These are phyloP conservation scores for Venturia pyrina DNA, from an alignment of 2,329 filamentous ascomycete species.

Conservation along the genomic window DNA sequence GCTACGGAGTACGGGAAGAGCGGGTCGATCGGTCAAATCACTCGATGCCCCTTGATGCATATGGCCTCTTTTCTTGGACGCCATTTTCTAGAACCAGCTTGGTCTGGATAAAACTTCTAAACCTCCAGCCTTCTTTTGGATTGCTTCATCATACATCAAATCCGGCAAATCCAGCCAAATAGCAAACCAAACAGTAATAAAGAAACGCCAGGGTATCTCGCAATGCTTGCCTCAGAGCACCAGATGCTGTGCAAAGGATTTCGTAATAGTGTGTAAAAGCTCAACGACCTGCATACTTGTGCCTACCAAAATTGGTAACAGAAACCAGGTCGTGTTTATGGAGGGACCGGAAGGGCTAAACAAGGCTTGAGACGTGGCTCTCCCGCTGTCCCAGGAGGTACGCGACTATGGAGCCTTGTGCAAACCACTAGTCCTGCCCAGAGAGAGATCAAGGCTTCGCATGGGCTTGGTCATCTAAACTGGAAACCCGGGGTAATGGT, in stretches of 20 bases:
- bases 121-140: not conserved
- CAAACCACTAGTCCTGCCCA: not conserved
- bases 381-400: not conserved
- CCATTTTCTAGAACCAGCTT: not conserved
- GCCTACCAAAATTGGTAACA: not conserved
- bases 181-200: not conserved
- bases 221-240: not conserved
- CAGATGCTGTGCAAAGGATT: not conserved
- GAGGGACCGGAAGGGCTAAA: not conserved
- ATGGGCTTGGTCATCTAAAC: not conserved
- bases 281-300: not conserved
- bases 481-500: not conserved
- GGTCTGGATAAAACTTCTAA: not conserved
- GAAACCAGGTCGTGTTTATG: not conserved
- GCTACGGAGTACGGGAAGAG: not conserved
- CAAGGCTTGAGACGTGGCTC: not conserved
- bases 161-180: not conserved
- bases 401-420: not conserved
- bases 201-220: conserved; percentile 5
- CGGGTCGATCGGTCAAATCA: not conserved
- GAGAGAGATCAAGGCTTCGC: not conserved
- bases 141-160: not conserved
- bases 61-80: too few relatives aligned
- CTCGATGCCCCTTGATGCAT: not conserved
- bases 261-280: conserved; percentile 1